A percentile compares a stretch with the other conserved stretches of the same genome.
Conservation (phyloP, 495 filamentous ascomycete species). For the Aspergillus steynii region DNA sequence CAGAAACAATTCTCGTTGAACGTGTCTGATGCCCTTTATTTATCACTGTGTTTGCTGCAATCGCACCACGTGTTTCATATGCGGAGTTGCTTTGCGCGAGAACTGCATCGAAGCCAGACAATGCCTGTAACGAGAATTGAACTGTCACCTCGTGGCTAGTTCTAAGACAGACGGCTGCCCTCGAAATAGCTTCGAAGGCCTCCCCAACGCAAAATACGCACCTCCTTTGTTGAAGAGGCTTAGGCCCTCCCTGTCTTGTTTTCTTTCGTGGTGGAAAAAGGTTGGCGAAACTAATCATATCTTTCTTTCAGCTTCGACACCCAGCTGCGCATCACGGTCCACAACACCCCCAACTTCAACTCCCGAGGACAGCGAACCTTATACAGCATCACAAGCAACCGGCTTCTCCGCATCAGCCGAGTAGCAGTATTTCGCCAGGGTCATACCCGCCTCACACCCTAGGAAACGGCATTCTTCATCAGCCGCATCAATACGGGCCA, state of each 20-base stretch:
- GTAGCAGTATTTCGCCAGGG: conserved; percentile 51
- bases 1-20: not conserved
- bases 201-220: not conserved
- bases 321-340: conserved; percentile 28
- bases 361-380: conserved; percentile 64
- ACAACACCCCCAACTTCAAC: conserved; percentile 46
- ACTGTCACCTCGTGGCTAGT: not conserved
- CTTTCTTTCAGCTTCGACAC: conserved; percentile 37
- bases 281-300: conserved; percentile 23
- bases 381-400: conserved; percentile 65
- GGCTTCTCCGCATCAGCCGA: conserved; percentile 45
- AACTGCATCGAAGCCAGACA: not conserved
- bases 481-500: conserved; percentile 55
- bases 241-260: not conserved
- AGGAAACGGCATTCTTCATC: conserved; percentile 44
- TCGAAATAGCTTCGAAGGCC: not conserved
- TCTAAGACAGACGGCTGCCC: not conserved
- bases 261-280: conserved; percentile 1
- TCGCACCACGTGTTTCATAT: not conserved
- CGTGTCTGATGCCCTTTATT: not conserved
- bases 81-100: not conserved
- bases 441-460: conserved; percentile 59
- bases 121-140: not conserved
- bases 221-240: not conserved
- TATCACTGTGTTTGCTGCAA: not conserved